Base-by-base conservation (phyloP, 768 basidiomycete species). In the Ephemerocybe angulata region DNA sequence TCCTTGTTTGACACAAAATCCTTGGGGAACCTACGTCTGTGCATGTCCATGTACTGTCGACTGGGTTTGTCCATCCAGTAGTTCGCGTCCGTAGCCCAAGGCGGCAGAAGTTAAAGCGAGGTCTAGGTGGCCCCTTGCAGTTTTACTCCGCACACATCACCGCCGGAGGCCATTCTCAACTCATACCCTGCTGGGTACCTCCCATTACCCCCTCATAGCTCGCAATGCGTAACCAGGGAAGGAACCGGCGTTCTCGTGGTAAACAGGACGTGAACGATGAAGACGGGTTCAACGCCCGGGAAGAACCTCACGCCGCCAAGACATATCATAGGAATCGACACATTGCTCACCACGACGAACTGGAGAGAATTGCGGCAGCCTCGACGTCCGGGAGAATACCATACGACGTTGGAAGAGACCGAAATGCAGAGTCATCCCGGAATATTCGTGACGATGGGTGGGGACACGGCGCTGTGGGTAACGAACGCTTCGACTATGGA, bases 361-460 rank as follows among this genome's bases (percentile, higher is more conserved):
- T 62, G 73, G 49, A 66, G 57, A 76, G 76, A 68, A 77, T 75
- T 67, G 61, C 77, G 15, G 66, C 80, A 33, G n/a, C n/a, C n/a
- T 72, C 78, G 38, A 70, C 71, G 17, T 72, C 79, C 43, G 70
- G 65, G 60, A 75, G 77, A 57, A 59, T 67, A 27, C 63, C 73
- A 19, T 81, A 78, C 62, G 76, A 76, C 57, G 67, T 70, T 58
- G 79, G 66, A 64, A 76, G 81, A 62, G 84, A 85, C 66, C 76
- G 80, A 62, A 83, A 83, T 50, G 69, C 75, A 11, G 72, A 79
- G 51, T 72, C 80, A 17, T 81, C 83, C 60, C 77, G 81, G 63
- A 75, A 71, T 62, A 79, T 73, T 63, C 81, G 74, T 62, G 77
- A 77, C 37, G 72, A 77, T 56, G 77, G 76, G 60, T 84, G 85